Evolutionary conservation across 106 monocot species (phyloP).

Genomic region (Dioscorea alata): DNA sequence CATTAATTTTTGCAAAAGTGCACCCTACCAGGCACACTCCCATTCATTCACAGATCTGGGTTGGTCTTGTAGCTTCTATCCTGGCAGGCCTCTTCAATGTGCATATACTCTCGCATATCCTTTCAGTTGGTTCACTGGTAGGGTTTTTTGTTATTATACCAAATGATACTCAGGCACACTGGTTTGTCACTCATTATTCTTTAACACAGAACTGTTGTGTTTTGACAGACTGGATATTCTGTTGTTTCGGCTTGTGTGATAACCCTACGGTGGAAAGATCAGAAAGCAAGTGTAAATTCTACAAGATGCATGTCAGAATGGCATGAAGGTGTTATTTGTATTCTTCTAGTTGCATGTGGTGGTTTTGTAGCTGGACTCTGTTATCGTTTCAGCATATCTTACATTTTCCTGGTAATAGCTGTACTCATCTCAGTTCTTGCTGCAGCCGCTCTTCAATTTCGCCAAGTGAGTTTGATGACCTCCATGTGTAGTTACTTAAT

Average conservation of each 20-base stretch:
- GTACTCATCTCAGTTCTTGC: constrained; percentile 52
- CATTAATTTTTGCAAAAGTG: constrained; percentile 77
- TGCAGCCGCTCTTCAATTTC: constrained; percentile 61
- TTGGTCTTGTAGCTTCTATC: constrained; percentile 75
- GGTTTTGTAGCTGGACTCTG: constrained; percentile 75
- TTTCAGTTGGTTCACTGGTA: constrained; percentile 95
- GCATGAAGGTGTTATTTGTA: constrained; percentile 64
- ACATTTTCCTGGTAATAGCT: constrained; percentile 28
- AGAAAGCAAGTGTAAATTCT: constrained; percentile 23
- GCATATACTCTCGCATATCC: constrained; percentile 83
- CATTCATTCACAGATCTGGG: constrained; percentile 88
- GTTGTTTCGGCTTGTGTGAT: constrained; percentile 96
- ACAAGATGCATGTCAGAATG: constrained; percentile 33
- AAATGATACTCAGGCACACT: background rate
- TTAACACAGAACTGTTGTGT: background rate
- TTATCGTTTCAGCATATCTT: constrained; percentile 62
- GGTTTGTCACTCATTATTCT: background rate
- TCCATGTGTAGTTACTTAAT: background rate
- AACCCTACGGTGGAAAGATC: constrained; percentile 80
- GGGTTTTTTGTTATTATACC: background rate
- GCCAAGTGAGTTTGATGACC: constrained; percentile 57
- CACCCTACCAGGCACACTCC: constrained; percentile 84
- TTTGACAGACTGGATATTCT: constrained; percentile 87
- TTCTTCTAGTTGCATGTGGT: constrained; percentile 60
- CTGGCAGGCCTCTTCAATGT: constrained; percentile 90